These are phyloP conservation scores for Acer yangbiense DNA, from an alignment of 345 rosid genomes.

Conservation along the genomic window DNA sequence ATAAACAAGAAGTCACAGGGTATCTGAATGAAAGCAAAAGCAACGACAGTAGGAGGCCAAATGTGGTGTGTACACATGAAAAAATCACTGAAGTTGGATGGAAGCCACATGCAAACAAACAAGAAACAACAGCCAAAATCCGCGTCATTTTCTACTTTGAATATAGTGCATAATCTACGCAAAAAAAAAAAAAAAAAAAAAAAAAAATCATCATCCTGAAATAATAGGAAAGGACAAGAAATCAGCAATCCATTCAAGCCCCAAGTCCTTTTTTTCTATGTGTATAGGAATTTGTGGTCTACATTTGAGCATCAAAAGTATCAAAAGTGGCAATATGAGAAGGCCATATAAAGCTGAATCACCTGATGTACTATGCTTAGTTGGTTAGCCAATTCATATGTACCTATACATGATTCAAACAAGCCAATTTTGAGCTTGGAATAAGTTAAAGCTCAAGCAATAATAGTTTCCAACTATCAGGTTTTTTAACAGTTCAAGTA, in stretches of 20 bases:
- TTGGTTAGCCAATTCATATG: background rate
- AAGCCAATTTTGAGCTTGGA: background rate
- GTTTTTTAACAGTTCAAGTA: too few relatives aligned
- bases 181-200: slow-evolving; percentile 7
- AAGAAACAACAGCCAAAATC: slow-evolving; percentile 39
- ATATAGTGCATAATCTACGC: slow-evolving; percentile 44
- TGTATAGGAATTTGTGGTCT: background rate
- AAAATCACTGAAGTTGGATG: slow-evolving; percentile 38
- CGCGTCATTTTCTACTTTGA: slow-evolving; percentile 45
- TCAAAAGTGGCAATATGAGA: slow-evolving; percentile 4
- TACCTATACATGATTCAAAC: background rate
- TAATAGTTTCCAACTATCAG: too few relatives aligned
- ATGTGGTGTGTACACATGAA: slow-evolving; percentile 31
- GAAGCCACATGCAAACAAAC: slow-evolving; percentile 37
- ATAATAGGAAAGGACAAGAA: slow-evolving; percentile 13
- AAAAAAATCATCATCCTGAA: slow-evolving; percentile 29
- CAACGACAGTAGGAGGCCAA: slow-evolving; percentile 24
- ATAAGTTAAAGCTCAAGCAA: too few relatives aligned
- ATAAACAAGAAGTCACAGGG: slow-evolving; percentile 4
- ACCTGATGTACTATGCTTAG: background rate
- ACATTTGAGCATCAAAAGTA: slow-evolving; percentile 9
- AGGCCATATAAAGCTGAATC: slow-evolving; percentile 4
- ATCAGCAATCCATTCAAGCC: slow-evolving; percentile 12
- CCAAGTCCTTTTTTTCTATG: slow-evolving; percentile 2
- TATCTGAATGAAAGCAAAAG: background rate